phyloP scores from a whole-genome alignment of 2,329 filamentous ascomycete genomes.

The Fusarium liriodendri region DNA sequence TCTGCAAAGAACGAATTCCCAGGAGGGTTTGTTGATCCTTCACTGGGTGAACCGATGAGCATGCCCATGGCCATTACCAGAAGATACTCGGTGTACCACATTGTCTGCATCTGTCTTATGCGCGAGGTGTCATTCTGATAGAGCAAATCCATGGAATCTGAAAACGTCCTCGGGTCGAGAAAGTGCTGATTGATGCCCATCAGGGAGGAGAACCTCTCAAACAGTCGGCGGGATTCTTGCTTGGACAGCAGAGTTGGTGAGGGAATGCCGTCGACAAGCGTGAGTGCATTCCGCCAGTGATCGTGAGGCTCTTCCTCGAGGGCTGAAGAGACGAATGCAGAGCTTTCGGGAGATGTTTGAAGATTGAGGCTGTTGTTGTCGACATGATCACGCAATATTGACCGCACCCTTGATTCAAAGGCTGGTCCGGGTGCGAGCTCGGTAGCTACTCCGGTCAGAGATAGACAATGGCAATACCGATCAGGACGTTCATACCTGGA shows the following conservation, averaged over 20 bases:
- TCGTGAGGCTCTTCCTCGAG: slow-evolving; percentile 23
- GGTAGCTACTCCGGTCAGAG: background rate
- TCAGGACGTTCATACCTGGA: background rate
- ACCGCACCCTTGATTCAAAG: slow-evolving; percentile 37
- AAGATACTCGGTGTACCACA: slow-evolving; percentile 45
- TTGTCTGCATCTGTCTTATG: slow-evolving; percentile 29
- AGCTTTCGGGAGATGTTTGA: slow-evolving; percentile 43
- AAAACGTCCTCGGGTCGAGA: slow-evolving; percentile 42
- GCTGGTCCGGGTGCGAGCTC: slow-evolving; percentile 35
- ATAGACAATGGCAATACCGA: background rate
- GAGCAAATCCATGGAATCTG: slow-evolving; percentile 39
- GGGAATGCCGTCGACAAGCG: slow-evolving; percentile 39
- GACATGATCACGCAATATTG: slow-evolving; percentile 35
- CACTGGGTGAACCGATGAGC: slow-evolving; percentile 39
- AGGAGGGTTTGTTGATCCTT: slow-evolving; percentile 27
- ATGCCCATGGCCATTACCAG: slow-evolving; percentile 47
- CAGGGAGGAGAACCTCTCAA: slow-evolving; percentile 39
- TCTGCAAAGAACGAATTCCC: slow-evolving; percentile 43
- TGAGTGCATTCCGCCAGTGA: slow-evolving; percentile 19
- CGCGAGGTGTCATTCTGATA: slow-evolving; percentile 35
- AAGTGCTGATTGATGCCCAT: slow-evolving; percentile 46
- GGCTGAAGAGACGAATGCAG: slow-evolving; percentile 42
- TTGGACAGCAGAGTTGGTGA: slow-evolving; percentile 24
- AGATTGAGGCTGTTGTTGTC: slow-evolving; percentile 3
- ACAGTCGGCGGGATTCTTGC: slow-evolving; percentile 32